Evolutionary conservation across 2,329 filamentous ascomycete species (phyloP), one percentile per base, ranked within the genome.

Genomic region (Ophidiomyces ophidiicola): DNA sequence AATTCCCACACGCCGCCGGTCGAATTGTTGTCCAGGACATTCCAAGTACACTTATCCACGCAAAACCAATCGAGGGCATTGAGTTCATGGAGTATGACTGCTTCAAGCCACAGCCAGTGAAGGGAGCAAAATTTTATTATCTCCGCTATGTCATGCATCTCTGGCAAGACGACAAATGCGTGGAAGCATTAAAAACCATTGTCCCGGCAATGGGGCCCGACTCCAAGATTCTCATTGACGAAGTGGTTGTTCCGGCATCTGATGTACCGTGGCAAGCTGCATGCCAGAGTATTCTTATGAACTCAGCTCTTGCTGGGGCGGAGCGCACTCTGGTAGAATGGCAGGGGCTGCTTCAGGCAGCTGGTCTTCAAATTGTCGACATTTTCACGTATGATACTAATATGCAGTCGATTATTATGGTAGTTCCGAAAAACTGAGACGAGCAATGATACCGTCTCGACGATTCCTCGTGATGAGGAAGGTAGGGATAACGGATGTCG

Each of bases 191-290:
- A 2, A 48, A 50, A 8, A 46, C 55, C 8, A 47, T 60, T 2
- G 45, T 48, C 1, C 39, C 49, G 2, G 62, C 62, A 1, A 54
- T 66, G 50, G 49, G 44, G 1, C 39, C 48, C 0, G 53, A 59
- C 4, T 65, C 62, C 0, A 45, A 50, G 7, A 53, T 69, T 19
- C 44, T 70, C 6, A 61, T 69, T 38, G 59, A 65, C 33, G 67
- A 69, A 20, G 55, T 63, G 33, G 59, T 66, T 1, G 36, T 68
- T 0, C 61, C 63, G 2, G 46, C 61, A 6, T 6, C 17, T 8
- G 15, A 33, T n/a, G 17, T 33, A 11, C 37, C 26, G n/a, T 39
- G 28, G 29, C 26, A 33, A 10, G 37, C 37, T n/a, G 29, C 37
- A 17, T 24, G n/a, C 5, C 11, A 14, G 18, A 19, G 17, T 21